Evolutionary conservation across 2,329 filamentous ascomycete species (phyloP).

Genomic region (Canariomyces notabilis): DNA sequence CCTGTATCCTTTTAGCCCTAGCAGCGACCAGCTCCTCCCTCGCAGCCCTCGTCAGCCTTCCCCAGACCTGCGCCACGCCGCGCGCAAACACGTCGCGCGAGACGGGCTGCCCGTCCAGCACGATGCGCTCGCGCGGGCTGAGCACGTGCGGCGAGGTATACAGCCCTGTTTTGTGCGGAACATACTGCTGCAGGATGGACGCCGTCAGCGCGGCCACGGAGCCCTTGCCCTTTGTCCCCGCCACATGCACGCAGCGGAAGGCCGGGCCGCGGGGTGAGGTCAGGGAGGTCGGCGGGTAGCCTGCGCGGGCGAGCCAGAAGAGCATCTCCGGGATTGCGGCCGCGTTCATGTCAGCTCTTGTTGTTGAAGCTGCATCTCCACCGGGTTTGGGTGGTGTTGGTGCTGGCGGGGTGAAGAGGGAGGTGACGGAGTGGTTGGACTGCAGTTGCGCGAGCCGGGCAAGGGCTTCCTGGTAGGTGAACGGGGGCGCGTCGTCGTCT

Average conservation of each 20-base stretch:
- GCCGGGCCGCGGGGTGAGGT: conserved; percentile 29
- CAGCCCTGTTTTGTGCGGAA: conserved; percentile 53
- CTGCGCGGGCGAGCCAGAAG: conserved; percentile 69
- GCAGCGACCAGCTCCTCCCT: conserved; percentile 25
- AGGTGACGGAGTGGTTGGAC: conserved; percentile 65
- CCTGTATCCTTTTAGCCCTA: too few relatives aligned
- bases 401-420: conserved; percentile 51
- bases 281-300: conserved; percentile 56
- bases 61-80: conserved; percentile 85
- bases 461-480: conserved; percentile 62
- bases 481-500: too few relatives aligned
- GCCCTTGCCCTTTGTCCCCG: conserved; percentile 92
- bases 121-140: conserved; percentile 78
- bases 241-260: conserved; percentile 67
- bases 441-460: conserved; percentile 69
- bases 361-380: too few relatives aligned
- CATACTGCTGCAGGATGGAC: conserved; percentile 58
- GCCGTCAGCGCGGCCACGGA: conserved; percentile 82
- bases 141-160: conserved; percentile 85
- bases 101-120: conserved; percentile 69
- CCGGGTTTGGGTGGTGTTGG: conserved; percentile 43
- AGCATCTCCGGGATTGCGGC: conserved; percentile 77
- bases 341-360: conserved; percentile 60
- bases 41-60: conserved; percentile 44
- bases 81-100: conserved; percentile 62